A percentile compares a stretch with the other conserved stretches of the same genome.
These are phyloP conservation scores for Alnus glutinosa DNA, from an alignment of 306 rosid species.

Conservation along the genomic window DNA sequence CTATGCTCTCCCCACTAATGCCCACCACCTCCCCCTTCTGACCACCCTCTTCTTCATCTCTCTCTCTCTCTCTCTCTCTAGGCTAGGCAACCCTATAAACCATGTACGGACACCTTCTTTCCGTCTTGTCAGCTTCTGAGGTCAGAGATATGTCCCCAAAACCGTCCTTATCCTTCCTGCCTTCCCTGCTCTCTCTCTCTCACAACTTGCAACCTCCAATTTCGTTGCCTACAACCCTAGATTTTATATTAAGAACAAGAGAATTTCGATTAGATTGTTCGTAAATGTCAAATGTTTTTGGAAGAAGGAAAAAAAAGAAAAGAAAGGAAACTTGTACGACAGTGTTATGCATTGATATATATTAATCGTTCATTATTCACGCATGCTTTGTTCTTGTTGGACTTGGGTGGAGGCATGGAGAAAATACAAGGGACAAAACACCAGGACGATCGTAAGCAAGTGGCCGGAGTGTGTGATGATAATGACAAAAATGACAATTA, in stretches of 20 bases:
- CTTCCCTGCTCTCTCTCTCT: not conserved
- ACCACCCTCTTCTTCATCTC: too few species aligned
- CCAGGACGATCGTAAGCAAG: too few species aligned
- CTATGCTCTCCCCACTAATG: not conserved
- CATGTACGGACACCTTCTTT: not conserved
- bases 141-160: not conserved
- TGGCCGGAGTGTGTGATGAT: too few species aligned
- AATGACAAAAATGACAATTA: not conserved
- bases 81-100: not conserved
- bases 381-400: too few species aligned
- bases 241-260: too few species aligned
- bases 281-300: too few species aligned
- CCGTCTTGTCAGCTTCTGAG: conserved; percentile 29
- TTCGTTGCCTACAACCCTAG: not conserved
- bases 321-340: too few species aligned
- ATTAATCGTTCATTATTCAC: too few species aligned
- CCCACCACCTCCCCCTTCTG: too few species aligned
- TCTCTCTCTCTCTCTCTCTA: conserved; percentile 15
- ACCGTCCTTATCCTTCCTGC: not conserved
- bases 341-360: too few species aligned
- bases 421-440: not conserved
- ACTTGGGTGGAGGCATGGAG: not conserved
- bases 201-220: not conserved
- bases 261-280: too few species aligned
- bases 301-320: too few species aligned